Evolutionary conservation across 73 alveolate genomes (phyloP), one percentile per base, ranked within the genome.

Genomic region (Uronychia binucleata): DNA sequence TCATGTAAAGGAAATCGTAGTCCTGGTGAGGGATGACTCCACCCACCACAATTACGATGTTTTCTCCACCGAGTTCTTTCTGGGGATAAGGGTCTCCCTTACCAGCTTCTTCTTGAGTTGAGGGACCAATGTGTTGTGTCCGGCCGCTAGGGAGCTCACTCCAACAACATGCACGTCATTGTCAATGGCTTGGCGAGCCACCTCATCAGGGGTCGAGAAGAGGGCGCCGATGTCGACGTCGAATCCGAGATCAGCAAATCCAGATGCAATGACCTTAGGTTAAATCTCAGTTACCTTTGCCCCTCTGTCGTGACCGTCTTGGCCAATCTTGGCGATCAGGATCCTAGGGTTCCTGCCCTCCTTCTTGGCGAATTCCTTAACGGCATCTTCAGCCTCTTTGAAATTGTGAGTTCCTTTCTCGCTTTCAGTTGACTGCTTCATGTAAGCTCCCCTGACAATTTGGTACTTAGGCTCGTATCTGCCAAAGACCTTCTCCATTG

Each of bases 291-390:
- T n/a, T n/a, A n/a, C n/a, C 33, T 89, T 92, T 14, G 97, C 97
- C 19, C 97, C 97, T 89, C 97, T 82, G 74, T 92, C 97, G 67
- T 92, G 97, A 13, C 97, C 97, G 57, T 92, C 97, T 81, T 92
- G 93, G 1, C 97, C 97, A 78, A 92, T 84, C 80, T 92, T 92
- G 27, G 97, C 97, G 60, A 92, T 87, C 1, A 92, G 80, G 46
- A 89, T 84, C 58, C 97, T 78, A 26, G 97, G 97, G 77, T 92
- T 92, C 77, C 97, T 90, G 1, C 97, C 97, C 75, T 92, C 97
- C 29, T 74, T 89, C 85, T 92, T 59, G 28, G 93, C 84, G 84
- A 92, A 92, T 35, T 34, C 74, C 33, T 80, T 85, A 0, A 92
- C 88, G 34, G 77, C 77, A 27, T 60, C 82, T 25, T 74, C 77